Percentiles rank a stretch among this genome's conserved stretches.
phyloP scores from a whole-genome alignment of 768 basidiomycete species.

The Epithele typhae region DNA sequence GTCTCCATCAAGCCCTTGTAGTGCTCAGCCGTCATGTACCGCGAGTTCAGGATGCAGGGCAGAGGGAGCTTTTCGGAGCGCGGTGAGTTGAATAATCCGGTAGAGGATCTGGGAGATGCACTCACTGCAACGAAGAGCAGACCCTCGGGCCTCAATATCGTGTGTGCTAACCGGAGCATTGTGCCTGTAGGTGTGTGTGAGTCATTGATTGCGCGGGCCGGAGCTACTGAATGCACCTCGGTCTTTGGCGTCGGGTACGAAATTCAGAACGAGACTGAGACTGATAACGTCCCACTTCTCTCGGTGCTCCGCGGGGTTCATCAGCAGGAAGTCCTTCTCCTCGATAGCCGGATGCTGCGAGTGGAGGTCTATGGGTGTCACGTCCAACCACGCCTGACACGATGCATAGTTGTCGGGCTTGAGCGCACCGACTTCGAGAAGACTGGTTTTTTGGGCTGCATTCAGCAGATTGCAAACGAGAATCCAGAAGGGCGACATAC shows the following conservation, averaged over 20 bases:
- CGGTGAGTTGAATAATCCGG: background rate
- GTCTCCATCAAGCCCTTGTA: slow-evolving; percentile 52
- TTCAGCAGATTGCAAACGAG: too few species aligned
- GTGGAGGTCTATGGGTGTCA: slow-evolving; percentile 75
- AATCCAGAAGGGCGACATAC: too few species aligned
- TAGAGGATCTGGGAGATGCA: slow-evolving; percentile 10
- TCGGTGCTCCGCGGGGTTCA: slow-evolving; percentile 47
- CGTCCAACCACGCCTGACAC: slow-evolving; percentile 67
- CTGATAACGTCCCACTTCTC: slow-evolving; percentile 76
- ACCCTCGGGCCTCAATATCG: slow-evolving; percentile 50
- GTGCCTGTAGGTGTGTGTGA: slow-evolving; percentile 39
- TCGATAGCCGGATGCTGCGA: slow-evolving; percentile 76
- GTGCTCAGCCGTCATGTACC: slow-evolving; percentile 65
- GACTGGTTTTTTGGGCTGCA: too few species aligned
- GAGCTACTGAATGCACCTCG: slow-evolving; percentile 50
- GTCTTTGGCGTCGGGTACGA: slow-evolving; percentile 69
- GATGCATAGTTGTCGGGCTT: slow-evolving; percentile 75
- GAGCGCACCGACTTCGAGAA: slow-evolving; percentile 88
- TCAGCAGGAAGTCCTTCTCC: slow-evolving; percentile 82
- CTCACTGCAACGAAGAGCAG: slow-evolving; percentile 69
- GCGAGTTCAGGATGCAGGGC: slow-evolving; percentile 82
- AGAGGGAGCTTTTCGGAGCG: slow-evolving; percentile 61
- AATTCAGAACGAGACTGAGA: slow-evolving; percentile 87
- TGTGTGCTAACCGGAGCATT: slow-evolving; percentile 63
- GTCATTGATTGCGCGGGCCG: background rate